Conservation (phyloP, 345 rosid species). For the Salix exigua region DNA sequence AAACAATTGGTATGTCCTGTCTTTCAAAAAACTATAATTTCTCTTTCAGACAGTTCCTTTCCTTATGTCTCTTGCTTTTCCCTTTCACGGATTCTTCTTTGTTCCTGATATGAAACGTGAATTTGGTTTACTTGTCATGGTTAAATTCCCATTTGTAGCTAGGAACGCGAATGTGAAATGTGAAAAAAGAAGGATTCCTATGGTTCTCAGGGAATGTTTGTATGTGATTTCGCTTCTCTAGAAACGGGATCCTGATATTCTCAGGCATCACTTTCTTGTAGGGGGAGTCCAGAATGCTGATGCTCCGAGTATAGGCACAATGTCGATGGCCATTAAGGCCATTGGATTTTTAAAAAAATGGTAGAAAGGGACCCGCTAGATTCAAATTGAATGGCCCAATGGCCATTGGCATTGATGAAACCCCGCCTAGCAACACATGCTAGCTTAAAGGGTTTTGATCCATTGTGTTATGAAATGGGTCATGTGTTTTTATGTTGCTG, state of each 20-base stretch:
- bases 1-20: constrained; percentile 7
- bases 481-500: background rate
- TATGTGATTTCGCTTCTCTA: too few relatives aligned
- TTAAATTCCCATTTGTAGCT: background rate
- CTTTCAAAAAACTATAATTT: background rate
- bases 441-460: background rate
- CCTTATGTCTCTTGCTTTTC: background rate
- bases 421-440: background rate
- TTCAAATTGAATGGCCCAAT: background rate
- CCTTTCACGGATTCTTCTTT: background rate
- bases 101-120: background rate
- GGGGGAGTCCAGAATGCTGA: too few relatives aligned
- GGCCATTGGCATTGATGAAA: background rate
- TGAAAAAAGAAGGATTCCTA: background rate
- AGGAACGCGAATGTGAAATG: background rate
- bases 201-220: too few relatives aligned
- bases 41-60: background rate
- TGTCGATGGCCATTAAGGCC: background rate
- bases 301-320: background rate
- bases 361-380: background rate
- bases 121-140: background rate
- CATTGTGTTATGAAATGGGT: background rate
- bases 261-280: too few relatives aligned
- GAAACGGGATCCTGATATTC: too few relatives aligned
- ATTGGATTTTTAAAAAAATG: too few relatives aligned